Evolutionary conservation across 139 green algal genomes (phyloP).

Genomic region (Closterium sp.): DNA sequence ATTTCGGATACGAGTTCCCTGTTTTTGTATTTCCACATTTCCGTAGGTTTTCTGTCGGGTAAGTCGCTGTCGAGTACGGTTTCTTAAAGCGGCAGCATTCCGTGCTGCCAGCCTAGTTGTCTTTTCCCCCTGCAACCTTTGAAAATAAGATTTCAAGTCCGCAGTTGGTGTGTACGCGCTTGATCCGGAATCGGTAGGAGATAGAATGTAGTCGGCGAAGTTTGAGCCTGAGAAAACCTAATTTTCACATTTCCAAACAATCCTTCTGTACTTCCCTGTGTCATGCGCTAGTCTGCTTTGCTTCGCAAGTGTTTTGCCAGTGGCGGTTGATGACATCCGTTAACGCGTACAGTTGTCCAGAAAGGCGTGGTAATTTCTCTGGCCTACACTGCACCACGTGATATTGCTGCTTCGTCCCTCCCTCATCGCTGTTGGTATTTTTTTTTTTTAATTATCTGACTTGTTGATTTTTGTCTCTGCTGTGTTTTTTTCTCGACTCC

Average conservation of each 20-base stretch:
- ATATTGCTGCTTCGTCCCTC: too few species aligned
- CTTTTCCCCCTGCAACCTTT: background rate
- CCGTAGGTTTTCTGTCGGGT: background rate
- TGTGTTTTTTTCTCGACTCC: slow-evolving; percentile 1
- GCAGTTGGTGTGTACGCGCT: background rate
- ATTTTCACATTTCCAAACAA: background rate
- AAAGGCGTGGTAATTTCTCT: background rate
- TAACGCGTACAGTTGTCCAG: background rate
- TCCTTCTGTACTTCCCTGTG: background rate
- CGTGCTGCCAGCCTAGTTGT: background rate
- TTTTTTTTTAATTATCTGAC: background rate
- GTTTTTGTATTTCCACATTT: background rate
- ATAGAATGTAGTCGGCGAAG: background rate
- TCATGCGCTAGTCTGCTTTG: background rate
- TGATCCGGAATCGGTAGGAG: background rate
- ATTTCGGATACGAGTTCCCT: too few species aligned
- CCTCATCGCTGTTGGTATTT: too few species aligned
- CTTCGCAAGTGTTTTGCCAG: background rate
- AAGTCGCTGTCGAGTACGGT: background rate
- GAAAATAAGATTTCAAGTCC: background rate
- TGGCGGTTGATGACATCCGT: background rate
- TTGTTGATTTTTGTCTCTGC: background rate
- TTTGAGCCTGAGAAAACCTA: background rate
- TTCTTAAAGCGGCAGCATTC: background rate
- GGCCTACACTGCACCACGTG: background rate